These are phyloP conservation scores for Lentinus tigrinus DNA, from an alignment of 768 basidiomycete species.

Conservation along the genomic window DNA sequence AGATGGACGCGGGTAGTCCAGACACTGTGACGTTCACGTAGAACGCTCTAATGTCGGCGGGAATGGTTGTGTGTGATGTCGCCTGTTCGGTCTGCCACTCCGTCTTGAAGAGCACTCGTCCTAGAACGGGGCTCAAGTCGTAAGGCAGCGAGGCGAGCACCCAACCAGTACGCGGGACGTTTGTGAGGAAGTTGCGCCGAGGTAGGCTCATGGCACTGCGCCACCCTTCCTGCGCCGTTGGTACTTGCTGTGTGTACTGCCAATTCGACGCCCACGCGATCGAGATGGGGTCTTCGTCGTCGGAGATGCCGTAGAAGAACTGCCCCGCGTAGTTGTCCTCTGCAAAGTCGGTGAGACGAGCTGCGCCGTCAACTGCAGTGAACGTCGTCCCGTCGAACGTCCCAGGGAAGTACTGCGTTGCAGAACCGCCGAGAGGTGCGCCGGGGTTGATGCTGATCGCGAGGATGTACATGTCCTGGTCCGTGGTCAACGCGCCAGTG, in stretches of 20 bases:
- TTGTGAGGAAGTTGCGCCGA: slow-evolving; percentile 8
- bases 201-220: slow-evolving; percentile 14
- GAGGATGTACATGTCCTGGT: slow-evolving; percentile 10
- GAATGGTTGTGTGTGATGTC: background rate
- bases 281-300: slow-evolving; percentile 4
- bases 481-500: background rate
- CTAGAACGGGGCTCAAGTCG: slow-evolving; percentile 8
- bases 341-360: slow-evolving; percentile 13
- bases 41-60: slow-evolving; percentile 7
- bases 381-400: slow-evolving; percentile 15
- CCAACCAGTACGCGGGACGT: slow-evolving; percentile 3
- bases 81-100: background rate
- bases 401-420: slow-evolving; percentile 13
- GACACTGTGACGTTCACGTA: slow-evolving; percentile 10
- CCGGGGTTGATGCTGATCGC: slow-evolving; percentile 15
- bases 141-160: slow-evolving; percentile 8
- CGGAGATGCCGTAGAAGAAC: slow-evolving; percentile 13
- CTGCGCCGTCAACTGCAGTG: background rate
- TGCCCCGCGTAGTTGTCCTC: slow-evolving; percentile 18
- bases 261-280: slow-evolving; percentile 15
- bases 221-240: slow-evolving; percentile 15
- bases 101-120: background rate
- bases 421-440: slow-evolving; percentile 15
- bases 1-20: background rate
- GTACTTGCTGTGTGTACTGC: slow-evolving; percentile 9